phyloP scores from a whole-genome alignment of 306 rosid species.

The Prunus mira region DNA sequence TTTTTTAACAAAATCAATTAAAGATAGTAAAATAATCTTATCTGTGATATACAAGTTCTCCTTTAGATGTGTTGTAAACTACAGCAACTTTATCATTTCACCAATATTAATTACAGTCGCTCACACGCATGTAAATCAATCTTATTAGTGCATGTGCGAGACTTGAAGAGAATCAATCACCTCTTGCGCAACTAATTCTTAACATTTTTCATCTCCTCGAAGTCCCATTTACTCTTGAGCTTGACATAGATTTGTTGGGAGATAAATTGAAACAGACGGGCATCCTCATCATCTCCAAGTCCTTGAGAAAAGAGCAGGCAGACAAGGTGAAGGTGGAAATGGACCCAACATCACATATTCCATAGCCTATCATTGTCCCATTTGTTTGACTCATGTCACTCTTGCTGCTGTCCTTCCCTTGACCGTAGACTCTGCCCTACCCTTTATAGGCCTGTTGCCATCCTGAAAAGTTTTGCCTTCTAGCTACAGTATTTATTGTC shows the following conservation, averaged over 20 bases:
- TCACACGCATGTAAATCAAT: no score
- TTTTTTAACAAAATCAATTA: no score
- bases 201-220: no score
- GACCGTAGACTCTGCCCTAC: slow-evolving; percentile 14
- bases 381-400: slow-evolving; percentile 20
- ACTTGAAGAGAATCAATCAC: no score
- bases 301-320: neutral
- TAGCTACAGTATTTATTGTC: neutral
- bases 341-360: slow-evolving; percentile 33
- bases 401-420: slow-evolving; percentile 8
- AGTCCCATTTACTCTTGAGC: no score
- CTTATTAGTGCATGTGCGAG: no score
- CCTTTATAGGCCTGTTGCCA: neutral
- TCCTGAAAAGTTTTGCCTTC: neutral
- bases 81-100: no score
- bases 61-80: no score
- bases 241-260: neutral
- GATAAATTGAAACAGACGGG: neutral
- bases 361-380: slow-evolving; percentile 30
- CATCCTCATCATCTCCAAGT: neutral
- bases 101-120: no score
- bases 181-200: no score
- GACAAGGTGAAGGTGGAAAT: slow-evolving; percentile 20
- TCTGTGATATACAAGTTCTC: no score
- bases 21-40: no score